phyloP scores from a whole-genome alignment of 2,329 filamentous ascomycete genomes.

The Ceratocystis ficicola region DNA sequence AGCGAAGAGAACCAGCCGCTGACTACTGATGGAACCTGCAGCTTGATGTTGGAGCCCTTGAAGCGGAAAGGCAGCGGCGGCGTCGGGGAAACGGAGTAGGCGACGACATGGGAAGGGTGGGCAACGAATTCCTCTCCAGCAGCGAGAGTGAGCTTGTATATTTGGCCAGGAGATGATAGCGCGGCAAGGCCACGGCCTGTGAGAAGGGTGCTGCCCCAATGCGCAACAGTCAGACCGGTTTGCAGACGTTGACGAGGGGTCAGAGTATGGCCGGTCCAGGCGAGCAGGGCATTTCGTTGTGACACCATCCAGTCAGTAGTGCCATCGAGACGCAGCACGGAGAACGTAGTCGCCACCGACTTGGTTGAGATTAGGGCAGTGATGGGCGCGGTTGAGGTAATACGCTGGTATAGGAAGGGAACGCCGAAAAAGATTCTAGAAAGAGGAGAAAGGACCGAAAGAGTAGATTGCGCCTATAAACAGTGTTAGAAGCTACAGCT shows the following conservation, averaged over 20 bases:
- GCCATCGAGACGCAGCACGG: conserved; percentile 79
- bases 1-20: conserved; percentile 53
- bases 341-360: conserved; percentile 73
- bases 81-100: conserved; percentile 66
- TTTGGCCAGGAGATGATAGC: conserved; percentile 72
- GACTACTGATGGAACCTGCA: conserved; percentile 64
- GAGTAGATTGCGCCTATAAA: conserved; percentile 66
- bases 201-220: conserved; percentile 84
- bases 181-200: conserved; percentile 81
- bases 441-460: conserved; percentile 76
- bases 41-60: conserved; percentile 56
- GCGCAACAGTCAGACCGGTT: conserved; percentile 59
- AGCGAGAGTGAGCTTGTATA: conserved; percentile 72
- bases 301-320: conserved; percentile 90
- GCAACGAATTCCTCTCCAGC: conserved; percentile 82
- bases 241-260: conserved; percentile 64
- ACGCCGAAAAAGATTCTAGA: conserved; percentile 69
- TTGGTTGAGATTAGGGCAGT: conserved; percentile 82
- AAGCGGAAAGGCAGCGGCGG: conserved; percentile 78
- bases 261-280: conserved; percentile 89
- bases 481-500: background rate
- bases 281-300: conserved; percentile 77
- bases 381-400: conserved; percentile 76
- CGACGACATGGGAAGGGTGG: conserved; percentile 82
- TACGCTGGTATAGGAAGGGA: conserved; percentile 87